Base-by-base conservation (phyloP, 768 basidiomycete genomes). In the Boletus sp. region DNA sequence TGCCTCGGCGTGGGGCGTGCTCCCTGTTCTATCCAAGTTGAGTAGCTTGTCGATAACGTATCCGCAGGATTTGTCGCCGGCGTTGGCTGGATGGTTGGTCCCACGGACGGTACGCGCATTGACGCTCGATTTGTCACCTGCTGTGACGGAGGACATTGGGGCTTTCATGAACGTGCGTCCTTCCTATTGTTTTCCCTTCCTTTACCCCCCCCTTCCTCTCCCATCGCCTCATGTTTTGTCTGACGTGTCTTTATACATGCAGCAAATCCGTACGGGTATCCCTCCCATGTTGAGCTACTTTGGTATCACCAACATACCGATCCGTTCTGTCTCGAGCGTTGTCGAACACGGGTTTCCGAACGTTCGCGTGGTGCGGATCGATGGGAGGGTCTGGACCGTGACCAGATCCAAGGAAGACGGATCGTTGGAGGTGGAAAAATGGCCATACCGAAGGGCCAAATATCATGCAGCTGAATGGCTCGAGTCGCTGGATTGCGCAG, bases 1-100 rank as follows among this genome's bases (percentile, higher is more conserved):
- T 59, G 84, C 87, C 0, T 80, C 83, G 1, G 76, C 83, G 7
- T 89, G 86, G 87, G 87, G 87, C 10, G 83, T 89, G 8, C 73
- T 90, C 10, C 87, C 87, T 0, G 78, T 78, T 6, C 69, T 90
- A 28, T 69, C 72, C 17, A 75, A 75, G 12, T 67, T 90, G 50
- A 77, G 71, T n/a, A 78, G 76, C 39, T 67, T 90, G 54, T 78
- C 75, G 50, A 85, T 88, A 52, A 82, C 82, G 5, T 82, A 88
- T 63, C 87, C 88, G 2, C 72, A 75, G 58, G 87, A 88, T 66
- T 69, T 89, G 39, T 78, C 84, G 1, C 78, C 85, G 0, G 80
- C 83, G 2, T 71, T 89, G 18, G 86, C 86, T 8, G 78, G 82
- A 46, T 89, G 87, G 86, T 72, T 90, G 30, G 78, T 90, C 35